Evolutionary conservation across 192 early-diverging fungal species (phyloP).

Genomic region (Umbelopsis isabellina): DNA sequence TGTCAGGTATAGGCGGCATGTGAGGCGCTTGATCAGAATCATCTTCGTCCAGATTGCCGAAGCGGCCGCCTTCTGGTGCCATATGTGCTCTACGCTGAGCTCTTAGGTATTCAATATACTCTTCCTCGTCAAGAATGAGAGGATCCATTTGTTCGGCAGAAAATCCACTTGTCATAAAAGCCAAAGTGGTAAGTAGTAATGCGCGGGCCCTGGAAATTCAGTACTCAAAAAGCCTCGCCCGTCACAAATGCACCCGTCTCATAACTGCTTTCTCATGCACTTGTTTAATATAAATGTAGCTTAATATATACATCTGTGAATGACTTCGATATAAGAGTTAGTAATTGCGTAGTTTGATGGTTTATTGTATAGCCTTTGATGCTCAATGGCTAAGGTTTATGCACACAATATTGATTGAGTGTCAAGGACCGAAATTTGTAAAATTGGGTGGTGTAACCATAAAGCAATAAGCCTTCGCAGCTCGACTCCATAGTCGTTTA

Average conservation of each 20-base stretch:
- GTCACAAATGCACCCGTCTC: too few relatives aligned
- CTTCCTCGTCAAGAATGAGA: constrained; percentile 10
- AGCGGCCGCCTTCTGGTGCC: neutral
- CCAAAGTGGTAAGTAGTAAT: neutral
- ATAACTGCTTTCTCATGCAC: too few relatives aligned
- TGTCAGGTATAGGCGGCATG: constrained; percentile 37
- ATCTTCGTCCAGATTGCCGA: constrained; percentile 19
- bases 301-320: too few relatives aligned
- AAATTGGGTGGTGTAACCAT: constrained; percentile 23
- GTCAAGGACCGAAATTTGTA: neutral
- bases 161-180: neutral
- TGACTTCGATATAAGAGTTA: too few relatives aligned
- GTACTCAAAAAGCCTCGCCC: too few relatives aligned
- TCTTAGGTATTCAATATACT: constrained; percentile 13
- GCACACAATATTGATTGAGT: too few relatives aligned
- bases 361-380: too few relatives aligned
- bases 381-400: too few relatives aligned
- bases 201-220: too few relatives aligned
- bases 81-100: constrained; percentile 7
- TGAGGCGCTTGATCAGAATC: constrained; percentile 12
- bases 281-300: too few relatives aligned
- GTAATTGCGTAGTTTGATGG: too few relatives aligned
- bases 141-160: neutral
- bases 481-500: neutral
- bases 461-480: neutral